Percentiles rank a stretch among this genome's conserved stretches.
Evolutionary conservation across 768 basidiomycete genomes (phyloP).

Genomic region (Tylopilus felleus): DNA sequence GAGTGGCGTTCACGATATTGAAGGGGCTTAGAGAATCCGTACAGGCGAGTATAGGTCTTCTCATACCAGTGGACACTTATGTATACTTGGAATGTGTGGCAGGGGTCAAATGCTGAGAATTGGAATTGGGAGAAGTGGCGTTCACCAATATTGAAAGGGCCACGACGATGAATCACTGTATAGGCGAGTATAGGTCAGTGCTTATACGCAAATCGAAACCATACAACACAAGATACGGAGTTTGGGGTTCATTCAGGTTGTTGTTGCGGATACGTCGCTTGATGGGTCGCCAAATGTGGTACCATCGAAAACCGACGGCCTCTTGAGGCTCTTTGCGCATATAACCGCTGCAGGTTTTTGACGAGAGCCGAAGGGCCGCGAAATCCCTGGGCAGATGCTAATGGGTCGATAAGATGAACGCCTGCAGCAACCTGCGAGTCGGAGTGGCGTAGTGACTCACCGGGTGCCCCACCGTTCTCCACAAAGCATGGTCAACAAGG

Average conservation of each 20-base stretch:
- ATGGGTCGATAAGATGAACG: neutral
- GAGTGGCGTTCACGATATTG: slow-evolving; percentile 4
- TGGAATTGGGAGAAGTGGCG: slow-evolving; percentile 3
- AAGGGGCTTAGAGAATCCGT: neutral
- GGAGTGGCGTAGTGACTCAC: neutral
- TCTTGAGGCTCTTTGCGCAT: neutral
- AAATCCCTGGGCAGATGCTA: neutral
- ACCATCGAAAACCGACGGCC: neutral
- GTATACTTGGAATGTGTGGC: neutral
- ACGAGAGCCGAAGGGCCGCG: neutral
- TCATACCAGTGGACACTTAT: too few species aligned
- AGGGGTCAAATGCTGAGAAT: neutral
- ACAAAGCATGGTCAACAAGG: neutral
- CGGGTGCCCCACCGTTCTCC: neutral
- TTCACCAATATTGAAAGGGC: neutral
- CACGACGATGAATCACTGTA: neutral
- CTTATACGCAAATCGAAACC: neutral
- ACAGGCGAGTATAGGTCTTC: slow-evolving; percentile 12
- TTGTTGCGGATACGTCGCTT: neutral
- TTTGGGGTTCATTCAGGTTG: neutral
- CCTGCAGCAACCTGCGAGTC: neutral
- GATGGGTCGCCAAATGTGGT: neutral
- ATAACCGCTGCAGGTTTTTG: too few species aligned
- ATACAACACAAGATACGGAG: neutral
- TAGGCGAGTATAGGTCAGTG: slow-evolving; percentile 10